These are phyloP conservation scores for Fusarium armeniacum DNA, from an alignment of 2,329 filamentous ascomycete species.

Conservation along the genomic window DNA sequence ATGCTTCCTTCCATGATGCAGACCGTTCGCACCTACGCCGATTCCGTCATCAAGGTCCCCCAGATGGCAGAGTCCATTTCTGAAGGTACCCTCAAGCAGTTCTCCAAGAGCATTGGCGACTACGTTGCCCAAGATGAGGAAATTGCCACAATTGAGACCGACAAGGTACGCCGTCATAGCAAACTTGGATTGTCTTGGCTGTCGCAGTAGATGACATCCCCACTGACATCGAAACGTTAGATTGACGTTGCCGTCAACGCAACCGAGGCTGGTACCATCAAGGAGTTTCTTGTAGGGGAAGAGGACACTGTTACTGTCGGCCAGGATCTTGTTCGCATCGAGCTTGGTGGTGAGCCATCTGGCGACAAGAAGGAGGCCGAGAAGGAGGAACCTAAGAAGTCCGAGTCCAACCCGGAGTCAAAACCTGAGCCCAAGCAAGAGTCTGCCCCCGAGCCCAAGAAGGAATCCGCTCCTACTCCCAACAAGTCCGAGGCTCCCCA, in stretches of 20 bases:
- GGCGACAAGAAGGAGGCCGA: slow-evolving; percentile 57
- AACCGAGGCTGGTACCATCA: slow-evolving; percentile 89
- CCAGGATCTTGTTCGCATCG: slow-evolving; percentile 89
- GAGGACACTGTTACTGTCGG: slow-evolving; percentile 96
- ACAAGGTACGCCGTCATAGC: slow-evolving; percentile 76
- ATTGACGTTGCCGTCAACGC: slow-evolving; percentile 98
- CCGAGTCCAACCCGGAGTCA: slow-evolving; percentile 54
- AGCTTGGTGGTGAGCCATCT: slow-evolving; percentile 74
- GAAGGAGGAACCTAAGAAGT: slow-evolving; percentile 49
- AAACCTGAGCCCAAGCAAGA: slow-evolving; percentile 54
- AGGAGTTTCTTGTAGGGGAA: slow-evolving; percentile 90
- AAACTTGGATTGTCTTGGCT: not conserved
- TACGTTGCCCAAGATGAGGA: slow-evolving; percentile 96
- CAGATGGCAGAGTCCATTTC: slow-evolving; percentile 99
- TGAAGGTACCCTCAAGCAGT: slow-evolving; percentile 96
- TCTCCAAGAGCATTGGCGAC: slow-evolving; percentile 92
- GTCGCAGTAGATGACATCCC: not conserved
- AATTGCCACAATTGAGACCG: slow-evolving; percentile 98
- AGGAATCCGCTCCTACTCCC: slow-evolving; percentile 49
- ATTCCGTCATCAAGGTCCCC: slow-evolving; percentile 91
- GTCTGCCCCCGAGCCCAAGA: slow-evolving; percentile 53
- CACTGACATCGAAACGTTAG: slow-evolving; percentile 59
- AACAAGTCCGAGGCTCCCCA: slow-evolving; percentile 45
- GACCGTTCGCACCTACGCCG: slow-evolving; percentile 75
- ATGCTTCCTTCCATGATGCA: slow-evolving; percentile 68